Evolutionary conservation across 768 basidiomycete genomes (phyloP), one percentile per base, ranked within the genome.

Genomic region (Mycena rosella): DNA sequence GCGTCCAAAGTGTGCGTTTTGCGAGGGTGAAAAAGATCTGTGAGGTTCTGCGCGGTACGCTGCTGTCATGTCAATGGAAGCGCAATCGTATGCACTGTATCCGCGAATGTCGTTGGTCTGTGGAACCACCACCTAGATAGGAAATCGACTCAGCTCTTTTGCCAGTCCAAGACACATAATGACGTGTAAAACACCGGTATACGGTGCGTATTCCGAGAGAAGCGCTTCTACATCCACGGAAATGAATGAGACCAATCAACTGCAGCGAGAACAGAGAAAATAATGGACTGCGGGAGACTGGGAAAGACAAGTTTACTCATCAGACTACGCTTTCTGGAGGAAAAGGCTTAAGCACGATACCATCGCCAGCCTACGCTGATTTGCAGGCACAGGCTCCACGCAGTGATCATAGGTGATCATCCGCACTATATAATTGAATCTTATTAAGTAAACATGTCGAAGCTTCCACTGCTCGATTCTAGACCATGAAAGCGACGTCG

Each of bases 51-150:
- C 73, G 80, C 76, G 72, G 74, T 83, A 81, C 78, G 69, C 80
- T 83, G 75, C 78, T 85, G 85, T 86, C 85, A 84, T 81, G 85
- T 81, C 84, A 86, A 74, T 66, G 72, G 77, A 79, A 78, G 77
- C 55, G 44, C 73, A 55, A 30, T 27, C 26, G 47, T 49, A 48
- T 47, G 26, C 49, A 29, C 29, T 26, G 10, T 26, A 51, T 34
- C 53, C 24, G 51, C 51, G 32, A 53, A n/a, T 20, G 32, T 18
- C 34, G 3, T 22, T 49, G 17, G 48, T 49, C 14, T 27, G 51
- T 34, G 45, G 56, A 58, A 42, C 40, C 56, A 51, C 18, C 49
- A n/a, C 45, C 56, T 9, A 44, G 27, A 30, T 53, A 6, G 45
- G 65, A 54, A 60, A 29, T 40, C 53, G 52, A 60, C 18, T 65